phyloP scores from a whole-genome alignment of 495 filamentous ascomycete genomes.

The Penicillium goetzii region DNA sequence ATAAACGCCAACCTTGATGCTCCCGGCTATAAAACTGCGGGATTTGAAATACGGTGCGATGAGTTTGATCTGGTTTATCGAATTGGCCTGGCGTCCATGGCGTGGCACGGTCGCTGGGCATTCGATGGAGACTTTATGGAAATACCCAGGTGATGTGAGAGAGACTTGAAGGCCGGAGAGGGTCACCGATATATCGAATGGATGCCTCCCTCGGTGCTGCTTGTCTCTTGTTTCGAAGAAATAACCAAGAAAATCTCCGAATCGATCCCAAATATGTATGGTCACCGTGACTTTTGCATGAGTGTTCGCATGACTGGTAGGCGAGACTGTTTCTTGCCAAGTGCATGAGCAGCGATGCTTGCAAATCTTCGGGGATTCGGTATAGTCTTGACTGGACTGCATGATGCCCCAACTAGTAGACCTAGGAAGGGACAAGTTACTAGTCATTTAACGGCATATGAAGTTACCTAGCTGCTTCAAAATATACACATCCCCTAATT shows the following conservation, averaged over 20 bases:
- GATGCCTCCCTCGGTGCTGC: constrained; percentile 1
- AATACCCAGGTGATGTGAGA: constrained; percentile 24
- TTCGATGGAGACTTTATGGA: constrained; percentile 22
- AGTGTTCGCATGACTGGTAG: neutral
- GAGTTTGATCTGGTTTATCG: constrained; percentile 15
- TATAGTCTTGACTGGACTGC: constrained; percentile 4
- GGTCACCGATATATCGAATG: neutral
- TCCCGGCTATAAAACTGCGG: neutral
- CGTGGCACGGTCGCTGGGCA: constrained; percentile 4
- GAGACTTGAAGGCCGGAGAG: constrained; percentile 11
- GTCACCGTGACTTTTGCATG: constrained; percentile 9
- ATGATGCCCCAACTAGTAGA: neutral
- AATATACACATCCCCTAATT: neutral
- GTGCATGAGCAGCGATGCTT: constrained; percentile 10
- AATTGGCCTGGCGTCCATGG: constrained; percentile 10
- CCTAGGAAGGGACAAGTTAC: neutral
- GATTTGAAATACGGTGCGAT: constrained; percentile 11
- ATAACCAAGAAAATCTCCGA: neutral
- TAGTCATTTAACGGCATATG: neutral
- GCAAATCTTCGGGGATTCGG: neutral
- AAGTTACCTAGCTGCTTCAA: constrained; percentile 3
- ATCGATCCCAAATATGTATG: constrained; percentile 2
- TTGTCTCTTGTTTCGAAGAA: neutral
- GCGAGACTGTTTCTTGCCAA: constrained; percentile 1
- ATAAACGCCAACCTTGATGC: constrained; percentile 14